Evolutionary conservation across 768 basidiomycete species (phyloP), one percentile per base, ranked within the genome.

Genomic region (Epithele typhae): DNA sequence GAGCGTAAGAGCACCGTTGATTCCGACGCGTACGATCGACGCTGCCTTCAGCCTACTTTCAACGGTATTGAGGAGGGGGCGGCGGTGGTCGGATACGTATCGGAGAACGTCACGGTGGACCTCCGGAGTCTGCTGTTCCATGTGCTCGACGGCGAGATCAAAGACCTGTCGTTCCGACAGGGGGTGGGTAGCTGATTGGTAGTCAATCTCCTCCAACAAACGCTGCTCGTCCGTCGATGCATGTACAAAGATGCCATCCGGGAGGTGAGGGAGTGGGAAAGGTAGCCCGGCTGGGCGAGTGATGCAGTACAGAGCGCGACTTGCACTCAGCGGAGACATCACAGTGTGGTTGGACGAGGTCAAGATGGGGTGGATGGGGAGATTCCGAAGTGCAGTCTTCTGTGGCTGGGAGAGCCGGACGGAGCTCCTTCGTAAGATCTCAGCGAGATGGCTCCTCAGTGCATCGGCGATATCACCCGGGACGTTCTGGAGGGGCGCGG

Each of bases 291-390:
- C n/a, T n/a, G n/a, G n/a, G n/a, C n/a, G n/a, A n/a, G n/a, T n/a
- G n/a, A n/a, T n/a, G n/a, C n/a, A n/a, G n/a, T n/a, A n/a, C n/a
- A n/a, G n/a, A n/a, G n/a, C n/a, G n/a, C n/a, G n/a, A n/a, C n/a
- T n/a, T n/a, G n/a, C n/a, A n/a, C n/a, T n/a, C n/a, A n/a, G n/a
- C n/a, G n/a, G n/a, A n/a, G n/a, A n/a, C n/a, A n/a, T n/a, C n/a
- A n/a, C n/a, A n/a, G n/a, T n/a, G n/a, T n/a, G n/a, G n/a, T n/a
- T n/a, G n/a, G n/a, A n/a, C n/a, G n/a, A n/a, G n/a, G n/a, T n/a
- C 10, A 21, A n/a, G 17, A 42, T 17, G 21, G 40, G 45, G 25
- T 45, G 45, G n/a, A 51, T 43, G 21, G 44, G 45, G 19, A 51
- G 35, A 8, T 7, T 22, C 12, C 45, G 32, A 21, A 51, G 27